These are phyloP conservation scores for Candida ipomoeae DNA, from an alignment of 805 yeast species.

Conservation along the genomic window DNA sequence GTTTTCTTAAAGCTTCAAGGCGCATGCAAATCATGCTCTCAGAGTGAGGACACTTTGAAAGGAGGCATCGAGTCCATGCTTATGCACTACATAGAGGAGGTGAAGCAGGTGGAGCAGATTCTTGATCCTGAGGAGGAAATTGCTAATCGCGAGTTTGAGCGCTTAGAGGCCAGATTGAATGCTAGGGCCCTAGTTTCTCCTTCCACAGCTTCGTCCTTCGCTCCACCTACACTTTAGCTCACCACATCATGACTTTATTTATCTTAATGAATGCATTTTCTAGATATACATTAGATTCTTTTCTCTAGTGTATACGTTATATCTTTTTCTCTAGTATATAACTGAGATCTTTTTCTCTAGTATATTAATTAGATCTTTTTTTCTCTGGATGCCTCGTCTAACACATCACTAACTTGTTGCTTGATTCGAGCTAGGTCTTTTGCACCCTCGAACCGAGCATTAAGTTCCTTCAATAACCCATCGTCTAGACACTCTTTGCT, in stretches of 20 bases:
- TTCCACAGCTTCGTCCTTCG: conserved; percentile 8
- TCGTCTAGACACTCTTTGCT: conserved; percentile 32
- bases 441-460: conserved; percentile 22
- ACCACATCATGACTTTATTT: conserved; percentile 2
- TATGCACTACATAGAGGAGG: conserved; percentile 95
- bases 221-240: conserved; percentile 24
- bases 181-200: conserved; percentile 13
- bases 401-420: conserved; percentile 13
- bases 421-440: conserved; percentile 14
- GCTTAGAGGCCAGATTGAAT: conserved; percentile 56
- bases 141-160: conserved; percentile 79
- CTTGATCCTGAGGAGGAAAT: conserved; percentile 71
- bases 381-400: conserved; percentile 6
- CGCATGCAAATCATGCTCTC: conserved; percentile 91
- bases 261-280: conserved; percentile 5
- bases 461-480: conserved; percentile 34
- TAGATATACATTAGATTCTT: too few relatives aligned
- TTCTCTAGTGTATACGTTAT: background rate
- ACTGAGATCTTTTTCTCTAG: background rate
- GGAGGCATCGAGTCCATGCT: conserved; percentile 97
- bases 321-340: background rate
- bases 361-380: background rate
- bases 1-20: conserved; percentile 89
- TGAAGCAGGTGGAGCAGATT: conserved; percentile 81
- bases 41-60: conserved; percentile 87